Evolutionary conservation across 2,329 filamentous ascomycete species (phyloP), one percentile per base, ranked within the genome.

Genomic region (Apiospora pterosperma): DNA sequence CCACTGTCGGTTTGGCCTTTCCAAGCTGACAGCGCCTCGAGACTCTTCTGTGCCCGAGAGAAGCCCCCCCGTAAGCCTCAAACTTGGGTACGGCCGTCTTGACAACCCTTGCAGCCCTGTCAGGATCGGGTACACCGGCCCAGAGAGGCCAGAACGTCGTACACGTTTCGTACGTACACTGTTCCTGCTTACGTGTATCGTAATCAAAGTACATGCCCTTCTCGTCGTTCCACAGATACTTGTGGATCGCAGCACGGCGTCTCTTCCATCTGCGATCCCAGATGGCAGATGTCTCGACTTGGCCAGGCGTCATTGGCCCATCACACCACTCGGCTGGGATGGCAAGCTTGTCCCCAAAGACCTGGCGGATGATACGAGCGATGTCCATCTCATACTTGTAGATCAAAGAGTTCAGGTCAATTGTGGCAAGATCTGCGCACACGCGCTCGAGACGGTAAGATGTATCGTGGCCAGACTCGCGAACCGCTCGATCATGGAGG

Each of bases 361-460:
- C 84, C 60, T 85, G 91, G 64, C 92, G 91, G 71, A 99, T 97
- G 10, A 89, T 91, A 67, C 91, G 88, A 2, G 92, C 90, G 75
- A 99, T 97, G 73, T 99, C 96, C 36, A 90, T 90, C 79, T 99
- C 96, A 75, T 98, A 98, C 79, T 98, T 98, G 86, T 96, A 99
- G 34, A 99, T 82, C 36, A 97, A 84, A 34, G 93, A 96, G 80
- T 99, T 98, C 63, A 98, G 85, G 74, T 99, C 96, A 65, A 98
- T 92, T 0, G 94, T 97, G 12, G 94, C 96, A 31, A 98, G 83
- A 74, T 97, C 88, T 12, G 92, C 96, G 71, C 92, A 94, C 28
- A 96, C 85, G 59, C 88, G 90, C 79, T 98, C 96, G 23, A 99
- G 84, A 21, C 96, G 92, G 79, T 98, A 98, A 19, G 92, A 92